phyloP scores from a whole-genome alignment of 106 monocot genomes.

The Chionographis japonica region DNA sequence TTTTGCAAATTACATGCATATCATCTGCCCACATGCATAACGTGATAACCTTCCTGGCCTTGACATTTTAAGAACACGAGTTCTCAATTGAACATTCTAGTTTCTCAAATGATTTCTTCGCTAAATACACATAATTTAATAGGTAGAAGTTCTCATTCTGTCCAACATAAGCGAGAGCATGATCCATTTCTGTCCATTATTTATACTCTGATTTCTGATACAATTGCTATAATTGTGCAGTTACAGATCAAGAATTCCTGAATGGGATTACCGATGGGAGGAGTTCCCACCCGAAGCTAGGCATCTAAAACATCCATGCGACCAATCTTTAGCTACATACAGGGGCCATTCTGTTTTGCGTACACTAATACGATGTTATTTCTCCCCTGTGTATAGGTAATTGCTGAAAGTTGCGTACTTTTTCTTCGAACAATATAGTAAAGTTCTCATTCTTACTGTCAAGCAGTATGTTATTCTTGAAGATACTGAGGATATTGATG shows the following conservation, averaged over 20 bases:
- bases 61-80: too few relatives aligned
- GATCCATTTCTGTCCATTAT: background rate
- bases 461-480: too few relatives aligned
- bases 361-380: slow-evolving; percentile 91
- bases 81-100: too few relatives aligned
- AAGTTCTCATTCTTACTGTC: background rate
- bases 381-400: slow-evolving; percentile 81
- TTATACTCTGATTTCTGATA: slow-evolving; percentile 2
- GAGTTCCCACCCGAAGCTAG: slow-evolving; percentile 50
- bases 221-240: slow-evolving; percentile 23
- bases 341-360: slow-evolving; percentile 83
- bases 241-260: slow-evolving; percentile 23
- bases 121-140: too few relatives aligned
- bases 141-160: too few relatives aligned
- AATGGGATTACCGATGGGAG: slow-evolving; percentile 92
- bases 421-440: background rate
- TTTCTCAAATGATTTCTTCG: too few relatives aligned
- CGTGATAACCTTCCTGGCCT: too few relatives aligned
- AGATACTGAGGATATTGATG: too few relatives aligned
- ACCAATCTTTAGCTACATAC: slow-evolving; percentile 84
- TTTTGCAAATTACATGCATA: too few relatives aligned
- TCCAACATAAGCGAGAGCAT: too few relatives aligned
- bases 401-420: background rate
- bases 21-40: too few relatives aligned
- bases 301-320: slow-evolving; percentile 52